These are phyloP conservation scores for Cryomyces minteri DNA, from an alignment of 495 filamentous ascomycete species.

Conservation along the genomic window DNA sequence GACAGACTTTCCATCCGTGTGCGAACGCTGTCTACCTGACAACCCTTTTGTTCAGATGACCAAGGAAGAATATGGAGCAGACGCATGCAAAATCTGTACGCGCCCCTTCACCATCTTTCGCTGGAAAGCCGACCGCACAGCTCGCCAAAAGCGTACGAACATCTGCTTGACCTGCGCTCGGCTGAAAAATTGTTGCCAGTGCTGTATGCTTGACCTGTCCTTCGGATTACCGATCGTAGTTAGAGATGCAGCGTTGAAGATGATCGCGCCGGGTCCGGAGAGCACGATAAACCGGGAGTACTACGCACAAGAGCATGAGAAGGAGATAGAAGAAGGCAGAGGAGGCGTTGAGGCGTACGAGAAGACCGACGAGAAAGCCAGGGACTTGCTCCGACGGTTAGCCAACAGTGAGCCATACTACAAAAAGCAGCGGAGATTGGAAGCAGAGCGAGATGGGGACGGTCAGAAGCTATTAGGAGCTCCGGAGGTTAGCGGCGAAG, in stretches of 20 bases:
- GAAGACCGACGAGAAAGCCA: constrained; percentile 89
- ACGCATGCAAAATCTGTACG: constrained; percentile 68
- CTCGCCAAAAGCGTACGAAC: constrained; percentile 70
- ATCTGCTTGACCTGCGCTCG: constrained; percentile 93
- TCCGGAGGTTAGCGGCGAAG: constrained; percentile 5
- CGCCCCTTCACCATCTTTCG: constrained; percentile 90
- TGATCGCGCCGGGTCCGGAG: constrained; percentile 81
- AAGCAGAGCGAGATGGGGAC: constrained; percentile 31
- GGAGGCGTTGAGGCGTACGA: constrained; percentile 71
- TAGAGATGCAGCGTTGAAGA: constrained; percentile 91
- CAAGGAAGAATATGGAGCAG: constrained; percentile 80
- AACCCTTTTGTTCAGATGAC: constrained; percentile 98
- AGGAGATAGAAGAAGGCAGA: constrained; percentile 78
- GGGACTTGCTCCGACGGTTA: constrained; percentile 67
- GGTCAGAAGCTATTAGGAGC: constrained; percentile 26
- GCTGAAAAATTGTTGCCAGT: constrained; percentile 95
- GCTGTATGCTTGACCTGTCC: constrained; percentile 92
- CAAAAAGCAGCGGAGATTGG: constrained; percentile 56
- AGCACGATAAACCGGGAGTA: constrained; percentile 90
- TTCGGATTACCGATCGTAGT: constrained; percentile 89
- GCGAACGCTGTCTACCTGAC: constrained; percentile 73
- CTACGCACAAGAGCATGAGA: constrained; percentile 93
- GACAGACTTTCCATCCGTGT: constrained; percentile 48
- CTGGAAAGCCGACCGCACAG: constrained; percentile 81
- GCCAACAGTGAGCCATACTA: constrained; percentile 92